Conservation (phyloP, 306 rosid genomes). For the Albizia julibrissin region DNA sequence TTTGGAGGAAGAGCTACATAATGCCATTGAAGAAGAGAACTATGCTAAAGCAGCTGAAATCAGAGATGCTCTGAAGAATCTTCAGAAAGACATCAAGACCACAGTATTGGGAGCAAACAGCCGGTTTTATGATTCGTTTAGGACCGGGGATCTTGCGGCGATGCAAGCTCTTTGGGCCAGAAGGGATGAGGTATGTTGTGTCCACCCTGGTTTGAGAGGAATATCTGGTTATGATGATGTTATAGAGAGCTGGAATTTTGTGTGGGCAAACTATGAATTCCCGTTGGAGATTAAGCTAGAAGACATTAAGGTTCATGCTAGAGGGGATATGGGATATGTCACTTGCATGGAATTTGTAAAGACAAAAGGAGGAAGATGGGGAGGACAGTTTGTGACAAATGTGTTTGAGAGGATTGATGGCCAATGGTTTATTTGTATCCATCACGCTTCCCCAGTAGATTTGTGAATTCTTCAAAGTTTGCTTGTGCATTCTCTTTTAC, state of each 20-base stretch:
- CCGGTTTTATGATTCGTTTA: conserved; percentile 71
- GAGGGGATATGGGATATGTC: conserved; percentile 79
- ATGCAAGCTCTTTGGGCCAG: conserved; percentile 90
- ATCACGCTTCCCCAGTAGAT: conserved; percentile 91
- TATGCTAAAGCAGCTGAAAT: conserved; percentile 81
- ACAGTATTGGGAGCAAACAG: conserved; percentile 61
- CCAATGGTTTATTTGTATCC: conserved; percentile 75
- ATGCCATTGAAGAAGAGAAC: conserved; percentile 83
- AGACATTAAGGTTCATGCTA: conserved; percentile 70
- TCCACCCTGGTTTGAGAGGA: conserved; percentile 83
- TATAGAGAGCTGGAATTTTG: conserved; percentile 85
- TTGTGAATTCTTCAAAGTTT: conserved; percentile 41
- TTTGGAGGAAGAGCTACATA: conserved; percentile 65
- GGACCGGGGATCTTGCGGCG: conserved; percentile 74
- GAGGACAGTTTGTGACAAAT: conserved; percentile 88
- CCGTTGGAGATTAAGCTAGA: conserved; percentile 79
- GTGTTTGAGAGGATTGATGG: conserved; percentile 77
- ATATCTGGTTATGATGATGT: conserved; percentile 84
- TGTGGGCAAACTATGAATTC: conserved; percentile 95
- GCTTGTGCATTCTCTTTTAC: neutral
- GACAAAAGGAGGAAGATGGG: conserved; percentile 91
- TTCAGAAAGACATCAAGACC: conserved; percentile 60
- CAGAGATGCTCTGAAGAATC: conserved; percentile 68
- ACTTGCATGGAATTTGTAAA: conserved; percentile 88
- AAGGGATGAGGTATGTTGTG: conserved; percentile 71